Conservation (phyloP, 306 rosid genomes). For the Boehmeria nivea region DNA sequence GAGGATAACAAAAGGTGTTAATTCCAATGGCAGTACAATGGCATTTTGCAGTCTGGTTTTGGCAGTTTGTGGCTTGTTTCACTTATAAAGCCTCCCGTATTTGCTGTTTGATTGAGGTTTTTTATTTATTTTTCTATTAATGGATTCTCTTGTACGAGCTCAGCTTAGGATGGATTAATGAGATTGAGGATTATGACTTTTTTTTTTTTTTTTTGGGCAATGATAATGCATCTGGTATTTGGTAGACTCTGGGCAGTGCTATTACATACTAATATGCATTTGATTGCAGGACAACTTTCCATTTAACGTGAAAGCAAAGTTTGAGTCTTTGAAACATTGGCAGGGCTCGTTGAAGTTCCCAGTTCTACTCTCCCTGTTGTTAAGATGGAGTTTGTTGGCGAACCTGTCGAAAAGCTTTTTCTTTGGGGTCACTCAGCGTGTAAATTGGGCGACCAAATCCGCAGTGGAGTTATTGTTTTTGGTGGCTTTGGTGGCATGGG, state of each 20-base stretch:
- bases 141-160: no score
- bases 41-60: slow-evolving; percentile 15
- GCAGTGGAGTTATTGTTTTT: slow-evolving; percentile 44
- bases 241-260: no score
- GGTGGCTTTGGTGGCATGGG: slow-evolving; percentile 98
- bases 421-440: slow-evolving; percentile 91
- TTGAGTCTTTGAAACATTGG: slow-evolving; percentile 89
- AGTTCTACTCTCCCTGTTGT: slow-evolving; percentile 42
- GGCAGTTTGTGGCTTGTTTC: no score
- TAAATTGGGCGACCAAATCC: slow-evolving; percentile 21
- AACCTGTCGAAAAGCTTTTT: slow-evolving; percentile 61
- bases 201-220: no score
- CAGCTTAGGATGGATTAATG: no score
- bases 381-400: slow-evolving; percentile 51
- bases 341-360: slow-evolving; percentile 52
- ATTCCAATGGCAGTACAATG: slow-evolving; percentile 1
- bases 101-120: no score
- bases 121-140: no score
- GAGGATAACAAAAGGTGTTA: no score
- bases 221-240: no score
- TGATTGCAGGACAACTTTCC: slow-evolving; percentile 76
- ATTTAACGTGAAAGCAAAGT: slow-evolving; percentile 60
- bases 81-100: no score
- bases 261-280: slow-evolving; percentile 38
- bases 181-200: no score